A percentile compares a stretch with the other conserved stretches of the same genome.
These are phyloP conservation scores for Vitis hybrid DNA, from an alignment of 177 flowering plant genomes.

Conservation along the genomic window DNA sequence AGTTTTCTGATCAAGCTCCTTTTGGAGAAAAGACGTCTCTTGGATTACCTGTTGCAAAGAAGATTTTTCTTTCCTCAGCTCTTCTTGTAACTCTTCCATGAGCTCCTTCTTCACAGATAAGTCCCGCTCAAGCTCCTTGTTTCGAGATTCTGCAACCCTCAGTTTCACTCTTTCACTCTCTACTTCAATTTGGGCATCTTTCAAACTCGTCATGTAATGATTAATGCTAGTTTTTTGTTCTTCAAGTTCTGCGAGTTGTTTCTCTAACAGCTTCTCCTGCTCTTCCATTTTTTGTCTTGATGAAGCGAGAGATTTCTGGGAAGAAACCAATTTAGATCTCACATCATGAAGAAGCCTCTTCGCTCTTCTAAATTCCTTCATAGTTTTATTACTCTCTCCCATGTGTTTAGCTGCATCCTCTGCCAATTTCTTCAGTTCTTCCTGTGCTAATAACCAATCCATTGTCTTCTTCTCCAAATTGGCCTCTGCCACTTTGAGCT, in stretches of 20 bases:
- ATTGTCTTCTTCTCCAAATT: conserved; percentile 62
- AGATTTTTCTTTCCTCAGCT: conserved; percentile 54
- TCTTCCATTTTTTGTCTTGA: conserved; percentile 61
- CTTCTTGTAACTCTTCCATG: conserved; percentile 42
- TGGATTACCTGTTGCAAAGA: conserved; percentile 45
- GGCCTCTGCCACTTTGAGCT: conserved; percentile 49
- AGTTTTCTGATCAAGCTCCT: conserved; percentile 50
- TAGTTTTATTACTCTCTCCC: conserved; percentile 42
- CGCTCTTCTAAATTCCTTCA: conserved; percentile 61
- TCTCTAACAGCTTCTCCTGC: conserved; percentile 59
- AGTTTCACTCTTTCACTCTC: conserved; percentile 68
- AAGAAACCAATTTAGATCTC: conserved; percentile 69
- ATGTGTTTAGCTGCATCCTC: conserved; percentile 43
- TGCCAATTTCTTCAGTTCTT: conserved; percentile 56
- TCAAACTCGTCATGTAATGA: conserved; percentile 50
- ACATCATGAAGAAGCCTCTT: conserved; percentile 69
- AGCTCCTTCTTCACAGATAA: conserved; percentile 52
- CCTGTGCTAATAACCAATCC: conserved; percentile 64
- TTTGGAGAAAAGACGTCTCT: conserved; percentile 45
- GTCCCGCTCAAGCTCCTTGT: conserved; percentile 62
- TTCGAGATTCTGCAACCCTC: conserved; percentile 66
- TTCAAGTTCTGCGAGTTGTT: conserved; percentile 62
- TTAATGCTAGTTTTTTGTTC: conserved; percentile 48
- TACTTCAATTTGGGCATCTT: conserved; percentile 65
- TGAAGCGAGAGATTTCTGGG: conserved; percentile 62